Evolutionary conservation across 31 red algal genomes (phyloP).

Genomic region (Asparagopsis taxiformis): DNA sequence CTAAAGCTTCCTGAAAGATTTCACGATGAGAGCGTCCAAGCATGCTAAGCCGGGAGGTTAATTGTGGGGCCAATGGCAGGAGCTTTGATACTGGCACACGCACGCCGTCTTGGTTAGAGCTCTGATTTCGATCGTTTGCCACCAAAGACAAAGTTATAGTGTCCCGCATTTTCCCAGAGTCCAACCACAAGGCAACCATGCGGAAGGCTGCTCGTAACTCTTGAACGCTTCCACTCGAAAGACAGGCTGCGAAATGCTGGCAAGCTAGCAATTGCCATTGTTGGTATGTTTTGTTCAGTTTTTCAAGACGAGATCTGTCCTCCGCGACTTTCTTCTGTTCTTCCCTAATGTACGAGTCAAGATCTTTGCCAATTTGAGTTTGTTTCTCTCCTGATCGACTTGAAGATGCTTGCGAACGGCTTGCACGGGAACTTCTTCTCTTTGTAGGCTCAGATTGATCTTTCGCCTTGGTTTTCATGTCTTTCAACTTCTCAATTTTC

Average conservation of each 20-base stretch:
- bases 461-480: constrained; percentile 30
- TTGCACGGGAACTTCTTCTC: constrained; percentile 12
- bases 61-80: constrained; percentile 60
- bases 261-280: constrained; percentile 76
- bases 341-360: constrained; percentile 30
- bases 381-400: constrained; percentile 6
- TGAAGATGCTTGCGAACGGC: constrained; percentile 16
- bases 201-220: constrained; percentile 70
- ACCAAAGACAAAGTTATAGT: constrained; percentile 21
- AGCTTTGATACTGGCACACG: constrained; percentile 60
- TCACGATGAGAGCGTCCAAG: constrained; percentile 16
- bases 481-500: constrained; percentile 42
- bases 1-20: constrained; percentile 59
- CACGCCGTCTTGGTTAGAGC: constrained; percentile 4
- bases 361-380: constrained; percentile 58
- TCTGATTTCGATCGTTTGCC: not conserved
- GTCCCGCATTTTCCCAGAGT: constrained; percentile 56
- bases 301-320: constrained; percentile 55
- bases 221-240: constrained; percentile 41
- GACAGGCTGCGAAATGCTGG: constrained; percentile 69
- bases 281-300: constrained; percentile 26
- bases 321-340: constrained; percentile 37
- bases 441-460: constrained; percentile 1
- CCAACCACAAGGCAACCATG: constrained; percentile 78
- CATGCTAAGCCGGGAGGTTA: constrained; percentile 48